phyloP scores from a whole-genome alignment of 2,329 filamentous ascomycete species.

The Pseudocercospora eumusae region DNA sequence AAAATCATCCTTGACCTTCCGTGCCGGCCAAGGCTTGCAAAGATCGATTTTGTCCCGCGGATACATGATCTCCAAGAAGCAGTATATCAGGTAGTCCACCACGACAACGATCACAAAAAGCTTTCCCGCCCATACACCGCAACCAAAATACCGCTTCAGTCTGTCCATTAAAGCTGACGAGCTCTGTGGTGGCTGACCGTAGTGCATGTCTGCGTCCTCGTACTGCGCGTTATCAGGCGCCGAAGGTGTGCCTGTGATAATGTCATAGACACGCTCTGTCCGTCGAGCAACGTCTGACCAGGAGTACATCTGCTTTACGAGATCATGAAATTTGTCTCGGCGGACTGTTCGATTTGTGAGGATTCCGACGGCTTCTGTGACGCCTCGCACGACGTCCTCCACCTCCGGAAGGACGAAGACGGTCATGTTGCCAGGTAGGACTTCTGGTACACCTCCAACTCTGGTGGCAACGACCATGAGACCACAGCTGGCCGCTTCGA shows the following conservation, averaged over 20 bases:
- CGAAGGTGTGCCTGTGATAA: slow-evolving; percentile 81
- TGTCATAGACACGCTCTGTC: slow-evolving; percentile 92
- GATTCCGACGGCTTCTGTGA: slow-evolving; percentile 82
- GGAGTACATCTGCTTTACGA: slow-evolving; percentile 98
- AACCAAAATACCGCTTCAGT: slow-evolving; percentile 94
- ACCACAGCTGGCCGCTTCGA: slow-evolving; percentile 93
- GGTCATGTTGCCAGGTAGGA: slow-evolving; percentile 94
- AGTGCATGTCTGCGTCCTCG: slow-evolving; percentile 66
- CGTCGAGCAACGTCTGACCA: slow-evolving; percentile 94
- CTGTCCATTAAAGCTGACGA: slow-evolving; percentile 93
- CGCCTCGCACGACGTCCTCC: slow-evolving; percentile 87
- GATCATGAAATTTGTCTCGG: slow-evolving; percentile 92
- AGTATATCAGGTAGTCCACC: slow-evolving; percentile 87
- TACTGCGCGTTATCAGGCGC: slow-evolving; percentile 70
- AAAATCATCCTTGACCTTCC: slow-evolving; percentile 5
- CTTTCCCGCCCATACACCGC: slow-evolving; percentile 97
- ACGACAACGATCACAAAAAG: slow-evolving; percentile 93
- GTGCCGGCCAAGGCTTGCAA: slow-evolving; percentile 78
- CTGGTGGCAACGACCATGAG: slow-evolving; percentile 95
- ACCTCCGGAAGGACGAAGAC: slow-evolving; percentile 96
- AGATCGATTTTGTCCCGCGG: slow-evolving; percentile 85
- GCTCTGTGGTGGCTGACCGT: slow-evolving; percentile 57
- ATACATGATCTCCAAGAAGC: slow-evolving; percentile 83
- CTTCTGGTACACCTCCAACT: slow-evolving; percentile 95
- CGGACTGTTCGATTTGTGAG: slow-evolving; percentile 73